phyloP scores from a whole-genome alignment of 1,284 basidiomycete species.

The Tylopilus sp. region DNA sequence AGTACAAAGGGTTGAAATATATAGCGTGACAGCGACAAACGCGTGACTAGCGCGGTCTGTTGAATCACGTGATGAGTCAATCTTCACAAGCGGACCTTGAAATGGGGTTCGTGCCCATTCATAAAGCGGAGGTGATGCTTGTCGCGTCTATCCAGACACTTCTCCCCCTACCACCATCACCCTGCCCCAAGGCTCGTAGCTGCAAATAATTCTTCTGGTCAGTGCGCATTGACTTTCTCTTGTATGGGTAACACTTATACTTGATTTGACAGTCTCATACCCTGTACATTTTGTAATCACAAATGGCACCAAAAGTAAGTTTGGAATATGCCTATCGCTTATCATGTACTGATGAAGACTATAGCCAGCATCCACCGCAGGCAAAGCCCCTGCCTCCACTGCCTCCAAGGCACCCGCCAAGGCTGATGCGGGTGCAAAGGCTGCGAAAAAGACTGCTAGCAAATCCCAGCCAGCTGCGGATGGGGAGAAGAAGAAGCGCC shows the following conservation, averaged over 20 bases:
- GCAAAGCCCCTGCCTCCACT: slow-evolving; percentile 86
- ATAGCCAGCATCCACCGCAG: slow-evolving; percentile 79
- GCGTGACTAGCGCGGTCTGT: slow-evolving; percentile 49
- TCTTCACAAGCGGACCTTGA: slow-evolving; percentile 44
- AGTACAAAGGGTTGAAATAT: slow-evolving; percentile 10
- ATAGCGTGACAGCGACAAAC: slow-evolving; percentile 39
- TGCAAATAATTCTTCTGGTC: slow-evolving; percentile 38
- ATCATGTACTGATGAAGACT: slow-evolving; percentile 27
- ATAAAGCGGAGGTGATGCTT: slow-evolving; percentile 42
- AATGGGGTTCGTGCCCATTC: slow-evolving; percentile 44
- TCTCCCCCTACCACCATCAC: slow-evolving; percentile 40
- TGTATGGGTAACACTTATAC: slow-evolving; percentile 23
- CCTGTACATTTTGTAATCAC: slow-evolving; percentile 44
- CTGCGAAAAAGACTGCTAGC: slow-evolving; percentile 89
- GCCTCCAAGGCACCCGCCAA: slow-evolving; percentile 86
- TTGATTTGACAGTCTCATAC: slow-evolving; percentile 40
- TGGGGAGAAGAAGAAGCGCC: slow-evolving; percentile 91
- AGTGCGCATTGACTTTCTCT: slow-evolving; percentile 14
- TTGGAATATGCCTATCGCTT: slow-evolving; percentile 4
- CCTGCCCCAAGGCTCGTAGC: slow-evolving; percentile 21
- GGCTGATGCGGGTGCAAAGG: slow-evolving; percentile 76
- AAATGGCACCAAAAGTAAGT: slow-evolving; percentile 47
- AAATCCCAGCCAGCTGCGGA: slow-evolving; percentile 66
- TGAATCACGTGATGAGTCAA: slow-evolving; percentile 43
- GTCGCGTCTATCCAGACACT: slow-evolving; percentile 42